phyloP scores from a whole-genome alignment of 352 stramenopile genomes.

The Pythium diclinum region DNA sequence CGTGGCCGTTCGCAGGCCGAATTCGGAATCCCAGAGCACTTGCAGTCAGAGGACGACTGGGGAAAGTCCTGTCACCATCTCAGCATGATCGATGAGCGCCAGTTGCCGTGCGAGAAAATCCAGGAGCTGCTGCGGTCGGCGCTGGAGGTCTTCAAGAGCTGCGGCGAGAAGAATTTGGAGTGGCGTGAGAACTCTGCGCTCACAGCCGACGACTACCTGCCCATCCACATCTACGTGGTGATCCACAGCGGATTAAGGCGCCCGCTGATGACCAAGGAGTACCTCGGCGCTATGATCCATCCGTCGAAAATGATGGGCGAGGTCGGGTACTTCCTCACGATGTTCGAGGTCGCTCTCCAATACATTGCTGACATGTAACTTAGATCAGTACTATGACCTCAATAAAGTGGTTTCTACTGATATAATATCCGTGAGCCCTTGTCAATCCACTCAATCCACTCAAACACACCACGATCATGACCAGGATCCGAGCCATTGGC shows the following conservation, averaged over 20 bases:
- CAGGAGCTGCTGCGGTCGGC: conserved; percentile 74
- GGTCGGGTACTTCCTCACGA: conserved; percentile 84
- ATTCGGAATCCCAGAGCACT: conserved; percentile 72
- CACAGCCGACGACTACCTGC: conserved; percentile 80
- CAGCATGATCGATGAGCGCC: conserved; percentile 81
- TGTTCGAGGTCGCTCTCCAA: conserved; percentile 86
- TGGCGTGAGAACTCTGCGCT: conserved; percentile 73
- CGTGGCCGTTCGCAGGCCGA: conserved; percentile 59
- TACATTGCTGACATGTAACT: conserved; percentile 83
- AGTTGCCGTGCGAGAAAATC: conserved; percentile 72
- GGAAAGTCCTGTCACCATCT: conserved; percentile 77
- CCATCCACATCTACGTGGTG: conserved; percentile 86
- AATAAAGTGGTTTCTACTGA: too few species aligned
- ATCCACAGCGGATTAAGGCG: conserved; percentile 74
- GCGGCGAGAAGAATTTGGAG: conserved; percentile 72
- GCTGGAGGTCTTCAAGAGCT: conserved; percentile 79
- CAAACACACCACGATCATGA: background rate
- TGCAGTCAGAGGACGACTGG: conserved; percentile 77
- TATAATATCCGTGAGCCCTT: too few species aligned
- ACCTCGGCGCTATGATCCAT: conserved; percentile 80
- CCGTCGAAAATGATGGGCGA: conserved; percentile 80
- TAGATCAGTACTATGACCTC: background rate
- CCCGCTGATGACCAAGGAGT: conserved; percentile 69
- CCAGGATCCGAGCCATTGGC: background rate
- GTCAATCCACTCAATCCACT: too few species aligned